These are phyloP conservation scores for Ensete ventricosum DNA, from an alignment of 176 grass and related monocot species.

Conservation along the genomic window DNA sequence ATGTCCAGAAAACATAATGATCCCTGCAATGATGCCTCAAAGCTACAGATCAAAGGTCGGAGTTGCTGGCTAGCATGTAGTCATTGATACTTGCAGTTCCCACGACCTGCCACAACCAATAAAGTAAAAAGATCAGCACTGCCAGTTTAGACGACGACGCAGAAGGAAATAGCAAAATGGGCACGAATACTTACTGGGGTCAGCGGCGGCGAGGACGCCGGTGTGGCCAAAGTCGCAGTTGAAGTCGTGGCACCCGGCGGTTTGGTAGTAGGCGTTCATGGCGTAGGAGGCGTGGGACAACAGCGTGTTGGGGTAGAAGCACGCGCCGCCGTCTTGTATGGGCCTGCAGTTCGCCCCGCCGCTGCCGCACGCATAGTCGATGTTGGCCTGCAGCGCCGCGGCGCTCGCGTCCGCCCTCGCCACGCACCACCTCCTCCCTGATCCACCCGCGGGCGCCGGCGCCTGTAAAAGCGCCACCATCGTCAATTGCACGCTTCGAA, in stretches of 20 bases:
- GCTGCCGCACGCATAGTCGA: conserved; percentile 8
- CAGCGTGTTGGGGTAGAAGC: conserved; percentile 9
- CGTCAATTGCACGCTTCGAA: too few species aligned
- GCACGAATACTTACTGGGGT: background rate
- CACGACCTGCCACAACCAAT: background rate
- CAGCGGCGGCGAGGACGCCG: background rate
- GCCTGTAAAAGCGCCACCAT: background rate
- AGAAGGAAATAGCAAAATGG: background rate
- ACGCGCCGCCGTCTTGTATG: conserved; percentile 9
- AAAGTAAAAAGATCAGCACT: background rate
- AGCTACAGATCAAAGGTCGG: too few species aligned
- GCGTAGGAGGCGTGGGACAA: conserved; percentile 3
- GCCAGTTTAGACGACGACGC: background rate
- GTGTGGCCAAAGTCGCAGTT: conserved; percentile 8
- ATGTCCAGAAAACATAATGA: too few species aligned
- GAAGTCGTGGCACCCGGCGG: conserved; percentile 7
- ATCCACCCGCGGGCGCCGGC: background rate
- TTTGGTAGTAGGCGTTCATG: conserved; percentile 15
- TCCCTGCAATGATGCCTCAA: too few species aligned
- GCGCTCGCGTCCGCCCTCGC: background rate
- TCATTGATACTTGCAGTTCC: background rate
- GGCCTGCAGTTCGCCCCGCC: conserved; percentile 5
- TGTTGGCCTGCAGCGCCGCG: conserved; percentile 8
- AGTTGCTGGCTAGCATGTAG: too few species aligned
- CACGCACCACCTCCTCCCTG: conserved; percentile 3